Evolutionary conservation across 129 eudicot species (phyloP).

Genomic region (Escallonia herrerae): DNA sequence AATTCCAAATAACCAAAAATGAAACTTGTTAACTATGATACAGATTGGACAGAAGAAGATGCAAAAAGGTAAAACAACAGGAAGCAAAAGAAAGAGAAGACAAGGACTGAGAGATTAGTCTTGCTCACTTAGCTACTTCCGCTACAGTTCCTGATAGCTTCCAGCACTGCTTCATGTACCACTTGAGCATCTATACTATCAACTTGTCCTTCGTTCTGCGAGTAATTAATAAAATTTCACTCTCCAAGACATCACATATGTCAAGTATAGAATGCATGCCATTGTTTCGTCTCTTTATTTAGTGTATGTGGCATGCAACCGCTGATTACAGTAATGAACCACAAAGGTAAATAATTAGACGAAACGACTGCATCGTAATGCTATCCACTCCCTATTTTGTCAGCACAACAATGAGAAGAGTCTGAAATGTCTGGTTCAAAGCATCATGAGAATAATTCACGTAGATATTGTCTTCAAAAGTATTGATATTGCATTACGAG

Average conservation of each 20-base stretch:
- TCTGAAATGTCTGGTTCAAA: not conserved
- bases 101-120: conserved; percentile 1
- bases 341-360: not conserved
- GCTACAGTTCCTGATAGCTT: conserved; percentile 56
- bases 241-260: too few relatives aligned
- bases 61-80: not conserved
- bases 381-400: not conserved
- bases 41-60: too few relatives aligned
- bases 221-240: not conserved
- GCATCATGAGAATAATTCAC: not conserved
- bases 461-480: too few relatives aligned
- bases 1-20: too few relatives aligned
- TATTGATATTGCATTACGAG: too few relatives aligned
- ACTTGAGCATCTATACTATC: conserved; percentile 48
- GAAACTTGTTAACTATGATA: too few relatives aligned
- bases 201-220: conserved; percentile 46
- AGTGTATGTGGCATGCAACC: too few relatives aligned
- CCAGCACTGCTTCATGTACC: conserved; percentile 46
- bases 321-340: too few relatives aligned
- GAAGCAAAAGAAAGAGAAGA: not conserved
- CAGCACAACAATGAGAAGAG: not conserved
- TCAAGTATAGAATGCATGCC: too few relatives aligned
- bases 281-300: too few relatives aligned
- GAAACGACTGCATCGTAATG: not conserved
- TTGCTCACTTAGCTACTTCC: conserved; percentile 15